These are phyloP conservation scores for Penicillium sp. DNA, from an alignment of 2,329 filamentous ascomycete species.

Conservation along the genomic window DNA sequence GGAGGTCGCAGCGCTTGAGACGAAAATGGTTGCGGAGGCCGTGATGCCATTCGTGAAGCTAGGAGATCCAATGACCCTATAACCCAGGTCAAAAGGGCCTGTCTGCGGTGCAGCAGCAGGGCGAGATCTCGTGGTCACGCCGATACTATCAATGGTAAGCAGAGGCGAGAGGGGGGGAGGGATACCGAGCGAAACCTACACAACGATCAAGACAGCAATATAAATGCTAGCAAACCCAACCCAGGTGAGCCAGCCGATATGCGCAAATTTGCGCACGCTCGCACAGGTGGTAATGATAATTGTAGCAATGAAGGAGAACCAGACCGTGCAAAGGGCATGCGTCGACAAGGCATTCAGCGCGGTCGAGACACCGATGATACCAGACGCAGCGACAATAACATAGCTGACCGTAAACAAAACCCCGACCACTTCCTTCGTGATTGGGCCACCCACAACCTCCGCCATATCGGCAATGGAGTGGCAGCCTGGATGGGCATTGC, in stretches of 20 bases:
- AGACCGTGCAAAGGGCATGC: constrained; percentile 60
- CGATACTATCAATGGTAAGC: constrained; percentile 38
- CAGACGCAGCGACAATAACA: constrained; percentile 56
- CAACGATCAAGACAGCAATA: constrained; percentile 58
- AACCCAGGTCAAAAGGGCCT: constrained; percentile 61
- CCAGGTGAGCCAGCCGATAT: constrained; percentile 64
- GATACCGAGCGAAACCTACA: constrained; percentile 27
- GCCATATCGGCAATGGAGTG: constrained; percentile 61
- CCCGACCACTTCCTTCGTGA: constrained; percentile 55
- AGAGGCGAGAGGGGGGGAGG: background rate
- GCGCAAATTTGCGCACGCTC: constrained; percentile 58
- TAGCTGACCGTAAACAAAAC: constrained; percentile 59
- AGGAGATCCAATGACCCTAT: constrained; percentile 55
- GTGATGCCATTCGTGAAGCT: constrained; percentile 61
- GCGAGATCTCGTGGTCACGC: constrained; percentile 57
- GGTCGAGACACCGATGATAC: constrained; percentile 60
- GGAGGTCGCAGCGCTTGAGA: constrained; percentile 58
- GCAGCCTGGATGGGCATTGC: constrained; percentile 52
- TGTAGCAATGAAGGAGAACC: constrained; percentile 56
- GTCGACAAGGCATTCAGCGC: constrained; percentile 60
- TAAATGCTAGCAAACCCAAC: constrained; percentile 60
- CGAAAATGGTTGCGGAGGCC: constrained; percentile 60
- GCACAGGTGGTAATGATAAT: constrained; percentile 50
- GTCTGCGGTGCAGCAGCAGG: constrained; percentile 61
- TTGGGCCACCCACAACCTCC: constrained; percentile 53